Base-by-base conservation (phyloP, 208 protist species). In the Tritrichomonas musculus region DNA sequence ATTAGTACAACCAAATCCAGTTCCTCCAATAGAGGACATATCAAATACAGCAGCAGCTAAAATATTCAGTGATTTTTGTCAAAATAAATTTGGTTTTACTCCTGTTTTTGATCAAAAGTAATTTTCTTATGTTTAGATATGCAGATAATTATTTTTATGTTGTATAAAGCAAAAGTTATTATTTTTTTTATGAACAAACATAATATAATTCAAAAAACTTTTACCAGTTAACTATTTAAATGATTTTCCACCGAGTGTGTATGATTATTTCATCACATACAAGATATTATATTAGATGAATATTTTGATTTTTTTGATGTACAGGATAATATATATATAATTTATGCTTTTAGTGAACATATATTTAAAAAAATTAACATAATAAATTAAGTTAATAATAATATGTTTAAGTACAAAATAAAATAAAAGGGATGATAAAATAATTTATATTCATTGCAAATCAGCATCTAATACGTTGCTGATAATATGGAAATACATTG, bases 41-140 rank as follows among this genome's bases (percentile, higher is more conserved):
- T n/a, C 44, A 33, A 49, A 49, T 57, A 88, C 77, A 33, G 47
- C 41, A 36, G 77, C 77, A 55, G 77, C 41, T 33, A 14, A 88
- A 57, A 88, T 88, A 57, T 88, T 88, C 30, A 27, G 47, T 33
- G 47, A 88, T 44, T 88, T 88, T 88, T 88, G 77, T 47, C 4
- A 88, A 57, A 36, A 88, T 17, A 88, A 88, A 88, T 88, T 88
- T 47, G 77, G 77, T n/a, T 88, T 88, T 39, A 50, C 44, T 11
- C 69, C 36, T 20, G 69, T 44, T 47, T 77, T 77, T 44, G 20
- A 36, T n/a, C 27, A 77, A 44, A 36, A 77, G 33, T 77, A 77
- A 77, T 47, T 77, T 9, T 47, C 17, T 4, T 77, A n/a, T 27
- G 36, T 72, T 72, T 72, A 20, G 8, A 64, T 20, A 25, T 64